Evolutionary conservation across 768 basidiomycete genomes (phyloP).

Genomic region (Leccinellum luteum): DNA sequence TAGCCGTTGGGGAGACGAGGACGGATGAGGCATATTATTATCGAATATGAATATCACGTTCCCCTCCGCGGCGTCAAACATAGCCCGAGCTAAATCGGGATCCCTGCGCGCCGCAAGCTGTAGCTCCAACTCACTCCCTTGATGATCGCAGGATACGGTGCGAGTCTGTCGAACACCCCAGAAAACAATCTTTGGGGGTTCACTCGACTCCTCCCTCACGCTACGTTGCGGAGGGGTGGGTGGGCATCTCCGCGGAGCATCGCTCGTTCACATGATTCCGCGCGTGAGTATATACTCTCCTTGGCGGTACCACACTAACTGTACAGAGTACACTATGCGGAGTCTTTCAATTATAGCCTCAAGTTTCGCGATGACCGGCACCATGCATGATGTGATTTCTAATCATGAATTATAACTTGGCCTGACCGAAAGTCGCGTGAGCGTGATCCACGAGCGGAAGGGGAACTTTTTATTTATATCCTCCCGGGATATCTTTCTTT

Average conservation of each 20-base stretch:
- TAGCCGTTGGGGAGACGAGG: not conserved
- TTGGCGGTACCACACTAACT: not conserved
- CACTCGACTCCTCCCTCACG: not conserved
- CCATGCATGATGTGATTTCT: not conserved
- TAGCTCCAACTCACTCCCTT: conserved; percentile 5
- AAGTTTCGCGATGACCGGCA: not conserved
- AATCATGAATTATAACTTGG: not conserved
- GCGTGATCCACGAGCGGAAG: not conserved
- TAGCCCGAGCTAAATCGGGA: conserved; percentile 2
- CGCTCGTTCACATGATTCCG: not conserved
- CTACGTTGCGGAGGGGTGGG: not conserved
- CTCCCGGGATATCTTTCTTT: not conserved
- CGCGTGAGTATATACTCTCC: not conserved
- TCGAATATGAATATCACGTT: not conserved
- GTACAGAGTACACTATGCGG: not conserved
- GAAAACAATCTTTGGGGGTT: not conserved
- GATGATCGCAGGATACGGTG: conserved; percentile 14
- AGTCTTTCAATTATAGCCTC: not conserved
- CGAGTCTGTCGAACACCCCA: not conserved
- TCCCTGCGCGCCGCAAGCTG: not conserved
- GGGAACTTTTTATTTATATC: not conserved
- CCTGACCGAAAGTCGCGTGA: not conserved
- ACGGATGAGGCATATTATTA: not conserved
- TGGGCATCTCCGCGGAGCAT: conserved; percentile 1
- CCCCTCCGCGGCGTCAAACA: conserved; percentile 1